Percentiles rank a stretch among this genome's conserved stretches.
These are phyloP conservation scores for Acanthamoeba healyi DNA, from an alignment of 208 protist species.

Conservation along the genomic window DNA sequence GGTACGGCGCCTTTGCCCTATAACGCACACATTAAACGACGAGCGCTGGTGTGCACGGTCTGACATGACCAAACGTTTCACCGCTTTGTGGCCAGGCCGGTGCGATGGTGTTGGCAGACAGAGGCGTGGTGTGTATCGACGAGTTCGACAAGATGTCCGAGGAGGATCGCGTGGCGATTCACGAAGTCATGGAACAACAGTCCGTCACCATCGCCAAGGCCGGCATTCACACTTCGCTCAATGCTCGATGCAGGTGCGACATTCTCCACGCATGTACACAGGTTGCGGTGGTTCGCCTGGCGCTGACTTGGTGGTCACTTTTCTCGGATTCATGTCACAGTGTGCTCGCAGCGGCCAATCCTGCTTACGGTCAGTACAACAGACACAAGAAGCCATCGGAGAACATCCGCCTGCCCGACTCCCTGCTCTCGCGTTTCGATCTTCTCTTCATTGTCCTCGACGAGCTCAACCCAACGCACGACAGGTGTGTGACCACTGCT, in stretches of 20 bases:
- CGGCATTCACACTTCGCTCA: slow-evolving; percentile 99
- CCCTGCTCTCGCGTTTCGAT: slow-evolving; percentile 99
- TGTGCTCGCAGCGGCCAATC: slow-evolving; percentile 99
- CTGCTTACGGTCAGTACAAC: slow-evolving; percentile 98
- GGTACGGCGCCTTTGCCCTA: neutral
- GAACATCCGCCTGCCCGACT: slow-evolving; percentile 99
- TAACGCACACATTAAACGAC: neutral
- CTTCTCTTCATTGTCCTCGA: slow-evolving; percentile 99
- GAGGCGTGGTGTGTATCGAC: slow-evolving; percentile 99
- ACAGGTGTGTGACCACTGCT: slow-evolving; percentile 88
- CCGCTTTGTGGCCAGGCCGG: slow-evolving; percentile 94
- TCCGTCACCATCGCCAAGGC: slow-evolving; percentile 99
- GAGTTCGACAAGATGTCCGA: slow-evolving; percentile 99
- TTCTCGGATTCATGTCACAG: slow-evolving; percentile 36
- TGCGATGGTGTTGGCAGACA: slow-evolving; percentile 99
- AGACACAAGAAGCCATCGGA: slow-evolving; percentile 93
- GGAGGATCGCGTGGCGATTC: slow-evolving; percentile 94
- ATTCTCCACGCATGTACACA: neutral
- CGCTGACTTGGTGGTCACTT: neutral
- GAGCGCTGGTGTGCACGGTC: neutral
- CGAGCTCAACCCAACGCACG: slow-evolving; percentile 93
- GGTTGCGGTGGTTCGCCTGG: neutral
- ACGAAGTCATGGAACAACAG: slow-evolving; percentile 99
- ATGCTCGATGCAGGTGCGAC: slow-evolving; percentile 95
- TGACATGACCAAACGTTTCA: slow-evolving; percentile 83